phyloP scores from a whole-genome alignment of 2,329 filamentous ascomycete genomes.

The Sclerotinia glacialis region DNA sequence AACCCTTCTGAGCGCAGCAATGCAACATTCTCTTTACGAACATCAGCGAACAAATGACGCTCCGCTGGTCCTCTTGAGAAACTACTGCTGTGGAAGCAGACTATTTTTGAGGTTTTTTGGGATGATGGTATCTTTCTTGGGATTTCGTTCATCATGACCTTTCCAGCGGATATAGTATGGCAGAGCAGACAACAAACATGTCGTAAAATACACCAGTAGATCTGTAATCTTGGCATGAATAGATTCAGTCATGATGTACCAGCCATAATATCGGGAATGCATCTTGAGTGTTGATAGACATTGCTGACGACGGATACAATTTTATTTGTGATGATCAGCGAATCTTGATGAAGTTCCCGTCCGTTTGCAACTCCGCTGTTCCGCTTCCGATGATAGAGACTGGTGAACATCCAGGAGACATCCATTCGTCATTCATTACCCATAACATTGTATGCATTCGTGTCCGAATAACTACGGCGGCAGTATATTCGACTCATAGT shows the following conservation, averaged over 20 bases:
- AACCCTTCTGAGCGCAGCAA: too few species aligned
- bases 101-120: too few species aligned
- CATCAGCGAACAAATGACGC: too few species aligned
- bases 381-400: not conserved
- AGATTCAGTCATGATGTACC: not conserved
- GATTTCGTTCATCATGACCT: not conserved
- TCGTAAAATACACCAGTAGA: not conserved
- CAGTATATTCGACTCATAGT: not conserved
- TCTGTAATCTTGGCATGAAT: not conserved
- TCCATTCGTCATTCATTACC: not conserved
- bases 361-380: constrained; percentile 1
- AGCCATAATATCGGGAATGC: not conserved
- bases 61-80: too few species aligned
- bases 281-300: not conserved
- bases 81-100: too few species aligned
- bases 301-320: not conserved
- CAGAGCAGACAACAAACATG: not conserved
- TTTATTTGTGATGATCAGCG: not conserved
- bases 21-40: too few species aligned
- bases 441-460: not conserved
- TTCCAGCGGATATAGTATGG: not conserved
- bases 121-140: not conserved
- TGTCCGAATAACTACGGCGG: not conserved
- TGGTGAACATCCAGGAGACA: too few species aligned
- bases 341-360: not conserved